Percentiles rank a stretch among this genome's conserved stretches.
These are phyloP conservation scores for Naganishia vaughanmartiniae DNA, from an alignment of 768 basidiomycete species.

Conservation along the genomic window DNA sequence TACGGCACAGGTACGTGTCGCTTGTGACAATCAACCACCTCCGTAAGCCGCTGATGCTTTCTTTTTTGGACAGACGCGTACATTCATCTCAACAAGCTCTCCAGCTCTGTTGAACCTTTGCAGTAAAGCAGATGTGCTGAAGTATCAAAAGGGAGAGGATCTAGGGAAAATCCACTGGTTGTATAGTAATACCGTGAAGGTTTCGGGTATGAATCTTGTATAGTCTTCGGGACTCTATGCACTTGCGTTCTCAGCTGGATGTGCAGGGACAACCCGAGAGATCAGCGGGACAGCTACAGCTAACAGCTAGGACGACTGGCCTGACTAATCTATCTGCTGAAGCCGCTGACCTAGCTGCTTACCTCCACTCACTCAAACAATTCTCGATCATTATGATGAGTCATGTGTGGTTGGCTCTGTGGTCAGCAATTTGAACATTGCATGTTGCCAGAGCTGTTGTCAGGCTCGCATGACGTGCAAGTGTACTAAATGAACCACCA, in stretches of 20 bases:
- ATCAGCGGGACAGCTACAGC: too few relatives aligned
- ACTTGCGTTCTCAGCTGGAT: too few relatives aligned
- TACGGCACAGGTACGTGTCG: slow-evolving; percentile 47
- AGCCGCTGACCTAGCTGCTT: too few relatives aligned
- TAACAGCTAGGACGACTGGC: too few relatives aligned
- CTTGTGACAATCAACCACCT: background rate
- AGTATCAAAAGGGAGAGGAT: slow-evolving; percentile 3
- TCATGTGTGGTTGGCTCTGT: too few relatives aligned
- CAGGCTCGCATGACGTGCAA: too few relatives aligned
- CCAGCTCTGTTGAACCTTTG: slow-evolving; percentile 59
- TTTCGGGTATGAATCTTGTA: background rate
- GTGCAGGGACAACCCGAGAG: too few relatives aligned
- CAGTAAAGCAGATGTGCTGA: slow-evolving; percentile 1
- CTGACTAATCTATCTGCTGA: too few relatives aligned
- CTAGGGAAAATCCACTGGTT: background rate
- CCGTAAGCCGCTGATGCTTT: slow-evolving; percentile 63
- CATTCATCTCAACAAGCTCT: slow-evolving; percentile 81
- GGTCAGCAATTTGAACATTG: too few relatives aligned
- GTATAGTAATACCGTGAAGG: background rate
- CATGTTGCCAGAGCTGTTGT: too few relatives aligned
- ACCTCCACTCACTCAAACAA: too few relatives aligned
- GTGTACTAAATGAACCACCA: background rate
- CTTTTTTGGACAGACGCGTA: slow-evolving; percentile 64
- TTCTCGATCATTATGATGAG: too few relatives aligned
- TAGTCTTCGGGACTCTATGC: background rate